Evolutionary conservation across 2,329 filamentous ascomycete genomes (phyloP), one percentile per base, ranked within the genome.

Genomic region (Scolecobasidium constrictum): DNA sequence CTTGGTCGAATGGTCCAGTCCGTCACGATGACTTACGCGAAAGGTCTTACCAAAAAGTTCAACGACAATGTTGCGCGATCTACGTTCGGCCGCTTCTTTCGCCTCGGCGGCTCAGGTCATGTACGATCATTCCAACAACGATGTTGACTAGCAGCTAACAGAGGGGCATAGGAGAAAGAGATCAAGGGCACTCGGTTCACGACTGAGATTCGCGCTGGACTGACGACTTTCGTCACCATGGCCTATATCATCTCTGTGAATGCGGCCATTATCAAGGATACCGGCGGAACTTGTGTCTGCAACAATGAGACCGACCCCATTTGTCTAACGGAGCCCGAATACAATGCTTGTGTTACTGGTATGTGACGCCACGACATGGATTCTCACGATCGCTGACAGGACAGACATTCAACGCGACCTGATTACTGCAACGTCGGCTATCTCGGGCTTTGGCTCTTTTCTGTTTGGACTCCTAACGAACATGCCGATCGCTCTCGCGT

Each of bases 391-490:
- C 9, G 3, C 35, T 6, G 9, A 9, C 34, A 19, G 2, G 7
- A 26, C 38, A 61, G 65, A 65, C 33, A 67, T 90, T 53, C 81
- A 83, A 58, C 78, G 84, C 22, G 86, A 93, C 52, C 64, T 88
- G 21, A 80, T 93, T 45, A 93, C 86, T 4, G 85, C 81, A 6
- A 94, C 86, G 7, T 85, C 86, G 20, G 86, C 85, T 34, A 86
- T 92, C 51, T 72, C 84, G 12, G 82, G 83, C 20, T 65, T 94
- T 26, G 75, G 81, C 3, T 83, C 79, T 11, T 86, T 92, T 60
- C 75, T 73, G 56, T 87, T 94, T 75, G 86, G 86, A 12, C 63
- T 90, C 3, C 72, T 88, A 47, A 81, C 86, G 43, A 94, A 94
- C 50, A 69, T 90, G 65, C 67, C 65, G 20, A 59, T 63, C 22